A percentile compares a stretch with the other conserved stretches of the same genome.
Conservation (phyloP, 2,329 filamentous ascomycete species). For the Calonectria pteridis region DNA sequence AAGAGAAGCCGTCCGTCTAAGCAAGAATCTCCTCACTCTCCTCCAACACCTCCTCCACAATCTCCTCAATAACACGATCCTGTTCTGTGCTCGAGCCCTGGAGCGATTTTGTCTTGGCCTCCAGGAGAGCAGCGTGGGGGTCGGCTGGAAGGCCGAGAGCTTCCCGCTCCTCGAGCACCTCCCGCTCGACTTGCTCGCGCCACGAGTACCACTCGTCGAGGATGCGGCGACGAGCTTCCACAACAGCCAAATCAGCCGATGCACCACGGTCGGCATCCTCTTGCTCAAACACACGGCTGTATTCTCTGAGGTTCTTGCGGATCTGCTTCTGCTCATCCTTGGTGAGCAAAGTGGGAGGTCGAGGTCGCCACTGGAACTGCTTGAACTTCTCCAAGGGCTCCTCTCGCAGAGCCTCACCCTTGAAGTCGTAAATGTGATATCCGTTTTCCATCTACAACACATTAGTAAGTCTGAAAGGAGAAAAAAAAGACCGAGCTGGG, state of each 20-base stretch:
- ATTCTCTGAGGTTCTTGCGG: constrained; percentile 98
- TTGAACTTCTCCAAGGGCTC: constrained; percentile 97
- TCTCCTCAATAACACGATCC: constrained; percentile 88
- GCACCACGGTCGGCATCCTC: constrained; percentile 94
- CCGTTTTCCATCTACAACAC: constrained; percentile 94
- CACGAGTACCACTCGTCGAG: constrained; percentile 92
- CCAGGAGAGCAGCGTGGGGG: constrained; percentile 71
- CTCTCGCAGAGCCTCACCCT: constrained; percentile 88
- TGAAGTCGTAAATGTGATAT: constrained; percentile 98
- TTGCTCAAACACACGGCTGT: constrained; percentile 94
- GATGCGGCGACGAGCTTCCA: constrained; percentile 85
- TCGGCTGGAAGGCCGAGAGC: constrained; percentile 75
- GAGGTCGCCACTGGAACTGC: constrained; percentile 94
- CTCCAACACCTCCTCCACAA: constrained; percentile 84
- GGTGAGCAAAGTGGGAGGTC: constrained; percentile 88
- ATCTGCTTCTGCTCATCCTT: constrained; percentile 98
- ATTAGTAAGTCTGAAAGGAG: constrained; percentile 26
- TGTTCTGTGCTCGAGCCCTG: constrained; percentile 71
- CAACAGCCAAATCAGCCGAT: constrained; percentile 92
- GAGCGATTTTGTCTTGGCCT: constrained; percentile 65
- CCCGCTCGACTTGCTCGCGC: constrained; percentile 79
- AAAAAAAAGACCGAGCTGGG: constrained; percentile 16
- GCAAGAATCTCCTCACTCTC: constrained; percentile 84
- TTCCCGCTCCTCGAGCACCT: constrained; percentile 79
- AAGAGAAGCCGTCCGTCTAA: constrained; percentile 47